phyloP scores from a whole-genome alignment of 148 eudicot genomes.

The Cornus suecica region DNA sequence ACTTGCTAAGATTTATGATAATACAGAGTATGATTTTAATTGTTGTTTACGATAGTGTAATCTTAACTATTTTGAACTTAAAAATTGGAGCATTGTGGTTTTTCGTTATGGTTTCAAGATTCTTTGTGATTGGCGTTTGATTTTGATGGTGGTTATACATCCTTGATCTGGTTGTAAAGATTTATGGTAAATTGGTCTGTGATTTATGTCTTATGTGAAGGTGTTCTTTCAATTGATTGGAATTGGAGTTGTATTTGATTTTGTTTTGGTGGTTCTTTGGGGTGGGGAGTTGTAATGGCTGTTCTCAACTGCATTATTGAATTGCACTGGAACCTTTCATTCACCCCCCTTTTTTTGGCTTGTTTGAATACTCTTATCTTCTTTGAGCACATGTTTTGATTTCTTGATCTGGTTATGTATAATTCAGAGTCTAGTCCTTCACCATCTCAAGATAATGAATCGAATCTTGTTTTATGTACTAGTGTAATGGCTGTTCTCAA shows the following conservation, averaged over 20 bases:
- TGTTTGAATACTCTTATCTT: too few relatives aligned
- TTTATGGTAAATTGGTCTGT: neutral
- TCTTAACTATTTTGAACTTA: too few relatives aligned
- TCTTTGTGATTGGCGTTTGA: too few relatives aligned
- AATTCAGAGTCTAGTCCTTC: too few relatives aligned
- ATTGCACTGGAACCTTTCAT: too few relatives aligned
- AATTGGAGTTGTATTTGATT: neutral
- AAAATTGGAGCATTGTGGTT: too few relatives aligned
- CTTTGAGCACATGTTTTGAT: too few relatives aligned
- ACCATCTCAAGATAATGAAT: neutral
- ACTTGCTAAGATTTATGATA: neutral
- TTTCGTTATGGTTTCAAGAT: too few relatives aligned
- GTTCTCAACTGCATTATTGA: neutral
- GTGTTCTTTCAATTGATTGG: neutral
- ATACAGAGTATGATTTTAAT: neutral
- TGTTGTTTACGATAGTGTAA: neutral
- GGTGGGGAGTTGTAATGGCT: too few relatives aligned
- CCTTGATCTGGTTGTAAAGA: constrained; percentile 1
- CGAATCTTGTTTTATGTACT: neutral
- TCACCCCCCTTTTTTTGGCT: too few relatives aligned
- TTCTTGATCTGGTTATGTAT: too few relatives aligned
- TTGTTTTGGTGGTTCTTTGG: neutral
- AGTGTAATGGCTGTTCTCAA: too few relatives aligned
- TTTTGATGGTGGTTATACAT: neutral
- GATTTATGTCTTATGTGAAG: neutral